Conservation (phyloP, 106 monocot genomes). For the Acorus calamus region DNA sequence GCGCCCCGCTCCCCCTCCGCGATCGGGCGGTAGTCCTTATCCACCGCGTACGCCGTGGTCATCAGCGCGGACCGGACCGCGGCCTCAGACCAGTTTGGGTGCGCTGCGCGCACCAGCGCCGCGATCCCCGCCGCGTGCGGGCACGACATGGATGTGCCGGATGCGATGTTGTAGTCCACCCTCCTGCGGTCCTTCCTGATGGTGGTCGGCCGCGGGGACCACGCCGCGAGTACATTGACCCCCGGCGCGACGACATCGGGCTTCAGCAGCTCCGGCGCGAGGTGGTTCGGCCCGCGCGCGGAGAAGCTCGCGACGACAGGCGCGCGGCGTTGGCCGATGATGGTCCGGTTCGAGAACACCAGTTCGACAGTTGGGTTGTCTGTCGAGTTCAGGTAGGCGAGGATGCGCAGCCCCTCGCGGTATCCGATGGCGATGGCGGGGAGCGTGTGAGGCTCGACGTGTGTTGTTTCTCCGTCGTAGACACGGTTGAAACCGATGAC, state of each 20-base stretch:
- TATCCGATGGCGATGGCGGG: conserved; percentile 7
- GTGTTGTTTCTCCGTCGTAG: neutral
- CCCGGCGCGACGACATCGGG: conserved; percentile 23
- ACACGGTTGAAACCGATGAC: conserved; percentile 9
- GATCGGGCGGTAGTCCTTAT: conserved; percentile 1
- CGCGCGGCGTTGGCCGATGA: neutral
- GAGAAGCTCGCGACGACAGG: neutral
- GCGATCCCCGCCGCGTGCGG: conserved; percentile 22
- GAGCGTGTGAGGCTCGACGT: conserved; percentile 17
- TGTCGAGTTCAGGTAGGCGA: neutral
- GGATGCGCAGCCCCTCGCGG: neutral
- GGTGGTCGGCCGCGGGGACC: neutral
- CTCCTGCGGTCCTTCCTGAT: neutral
- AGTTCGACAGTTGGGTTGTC: neutral
- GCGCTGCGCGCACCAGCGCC: conserved; percentile 13
- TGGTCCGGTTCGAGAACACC: neutral
- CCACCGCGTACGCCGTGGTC: conserved; percentile 15
- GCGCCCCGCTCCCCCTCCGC: conserved; percentile 6
- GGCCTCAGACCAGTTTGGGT: conserved; percentile 26
- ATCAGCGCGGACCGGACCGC: conserved; percentile 35
- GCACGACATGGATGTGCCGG: conserved; percentile 26
- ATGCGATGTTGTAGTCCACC: conserved; percentile 10
- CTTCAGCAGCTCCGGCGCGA: conserved; percentile 1
- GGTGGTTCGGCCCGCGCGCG: neutral
- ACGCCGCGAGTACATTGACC: conserved; percentile 13